Evolutionary conservation across 2,329 filamentous ascomycete genomes (phyloP), one percentile per base, ranked within the genome.

Genomic region (Karstenula rhodostoma): DNA sequence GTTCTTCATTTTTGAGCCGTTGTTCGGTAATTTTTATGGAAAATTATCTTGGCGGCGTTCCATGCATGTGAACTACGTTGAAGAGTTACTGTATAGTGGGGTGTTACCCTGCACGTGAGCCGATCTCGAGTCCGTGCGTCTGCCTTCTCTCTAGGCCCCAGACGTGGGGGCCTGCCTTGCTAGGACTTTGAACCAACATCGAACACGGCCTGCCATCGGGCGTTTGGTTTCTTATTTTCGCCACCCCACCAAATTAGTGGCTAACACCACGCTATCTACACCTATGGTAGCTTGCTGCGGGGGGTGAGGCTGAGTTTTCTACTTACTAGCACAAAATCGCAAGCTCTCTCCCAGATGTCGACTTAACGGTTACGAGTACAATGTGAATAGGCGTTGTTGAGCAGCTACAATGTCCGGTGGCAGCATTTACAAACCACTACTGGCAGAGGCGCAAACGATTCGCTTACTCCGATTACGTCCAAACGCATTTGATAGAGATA

Each of bases 401-500:
- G 42, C 42, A 6, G 42, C 13, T 23, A 19, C n/a, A 42, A 50
- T 22, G 53, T 56, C 12, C 52, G 25, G 4, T 7, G 23, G 50
- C 13, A 13, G 23, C 35, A 57, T 56, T 15, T 22, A 37, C 33
- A 27, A 48, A 15, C 35, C 49, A 43, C 32, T 29, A 17, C 29
- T 29, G 23, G 40, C 50, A 17, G n/a, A 35, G n/a, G 19, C 54
- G 9, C 55, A 47, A 35, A 50, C 59, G 19, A 62, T 59, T 15
- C 59, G 35, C 17, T 37, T 51, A 0, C 44, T 47, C 15, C 58
- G 43, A 5, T 51, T 57, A 3, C 49, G 37, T 1, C 27, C 40
- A 7, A 46, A 52, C n/a, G n/a, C 35, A 35, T 61, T 60, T 47
- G 29, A 57, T 2, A 53, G 59, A 15, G 58, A 60, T 22, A 58